Evolutionary conservation across 1,284 basidiomycete genomes (phyloP), one percentile per base, ranked within the genome.

Genomic region (Ceratobasidium sp.): DNA sequence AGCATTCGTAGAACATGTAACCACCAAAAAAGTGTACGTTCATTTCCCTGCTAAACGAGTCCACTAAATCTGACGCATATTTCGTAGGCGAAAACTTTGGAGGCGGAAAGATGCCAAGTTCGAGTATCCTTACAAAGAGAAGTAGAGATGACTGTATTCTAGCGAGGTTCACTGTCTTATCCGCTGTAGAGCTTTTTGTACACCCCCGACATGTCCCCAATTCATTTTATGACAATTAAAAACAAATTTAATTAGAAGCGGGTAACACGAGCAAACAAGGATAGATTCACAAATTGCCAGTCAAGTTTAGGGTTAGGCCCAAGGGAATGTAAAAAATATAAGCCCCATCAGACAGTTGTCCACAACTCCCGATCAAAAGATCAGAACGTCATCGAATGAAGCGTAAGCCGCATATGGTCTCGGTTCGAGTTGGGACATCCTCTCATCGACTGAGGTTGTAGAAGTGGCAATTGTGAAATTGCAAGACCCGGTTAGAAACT

Each of bases 11-110:
- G 94, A 96, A 81, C 91, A 98, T 81, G 77, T 89, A 0, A 85
- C 88, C 5, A 95, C 91, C 8, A 97, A 96, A 84, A 95, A 92
- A 83, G 98, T 97, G 96, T 96, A 79, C 72, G 93, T 86, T 22
- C 4, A 41, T 27, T 17, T 29, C 22, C 67, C 15, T 22, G 36
- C n/a, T 24, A 48, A 27, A 33, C 19, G 33, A n/a, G 9, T 15
- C 59, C 29, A 29, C 31, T 44, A 47, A 51, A 24, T 50, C 19
- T 73, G 54, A 48, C 41, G 41, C 31, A 76, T 33, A 22, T 47
- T 47, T 50, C 77, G 29, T 80, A 96, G 94, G 89, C 92, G 91
- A 81, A 97, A 96, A 85, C 86, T 96, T 36, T 97, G 95, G 94
- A 89, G 95, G 76, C 89, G 93, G 75, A 96, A 93, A 83, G 93